Evolutionary conservation across 2,329 filamentous ascomycete genomes (phyloP), one percentile per base, ranked within the genome.

Genomic region (Pseudonectria foliicola): DNA sequence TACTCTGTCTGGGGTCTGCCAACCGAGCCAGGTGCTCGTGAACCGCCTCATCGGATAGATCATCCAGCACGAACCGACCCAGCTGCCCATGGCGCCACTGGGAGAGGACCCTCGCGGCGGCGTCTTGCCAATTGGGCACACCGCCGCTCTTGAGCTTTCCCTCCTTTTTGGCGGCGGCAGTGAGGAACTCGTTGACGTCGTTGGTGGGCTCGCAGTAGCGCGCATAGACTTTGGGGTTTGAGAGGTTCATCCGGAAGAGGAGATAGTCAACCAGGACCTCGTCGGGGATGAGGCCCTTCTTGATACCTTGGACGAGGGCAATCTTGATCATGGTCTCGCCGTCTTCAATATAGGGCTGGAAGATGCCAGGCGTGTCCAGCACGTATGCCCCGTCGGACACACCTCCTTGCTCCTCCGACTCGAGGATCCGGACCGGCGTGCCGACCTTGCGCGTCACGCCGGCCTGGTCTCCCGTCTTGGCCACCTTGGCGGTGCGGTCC

Each of bases 311-410:
- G 33, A 86, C 88, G 1, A 96, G 74, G 2, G 89, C 83, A n/a
- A 98, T 74, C 62, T 95, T 96, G 43, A 98, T 69, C 92, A 98
- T 98, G 29, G 80, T 77, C 56, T 92, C 83, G 12, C 84, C 74
- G 52, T 93, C 77, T 0, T 82, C 75, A 18, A 96, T 83, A 57
- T 94, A 95, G 0, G 92, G 92, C 39, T 95, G 77, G 60, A 96
- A 98, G 7, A 98, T 89, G 31, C 92, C 92, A 0, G 92, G 92
- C 0, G 90, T 95, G 61, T 98, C 92, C 31, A 94, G 67, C 28
- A 96, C 65, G 57, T 92, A 95, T 5, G 95, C 81, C 28, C 81
- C 82, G 29, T 73, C 68, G 15, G 68, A 70, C 14, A 68, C 51
- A 4, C 52, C 60, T 13, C 59, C 65, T 41, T 49, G 63, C 43